Conservation (phyloP, 768 basidiomycete genomes). For the Mycena kentingensis region DNA sequence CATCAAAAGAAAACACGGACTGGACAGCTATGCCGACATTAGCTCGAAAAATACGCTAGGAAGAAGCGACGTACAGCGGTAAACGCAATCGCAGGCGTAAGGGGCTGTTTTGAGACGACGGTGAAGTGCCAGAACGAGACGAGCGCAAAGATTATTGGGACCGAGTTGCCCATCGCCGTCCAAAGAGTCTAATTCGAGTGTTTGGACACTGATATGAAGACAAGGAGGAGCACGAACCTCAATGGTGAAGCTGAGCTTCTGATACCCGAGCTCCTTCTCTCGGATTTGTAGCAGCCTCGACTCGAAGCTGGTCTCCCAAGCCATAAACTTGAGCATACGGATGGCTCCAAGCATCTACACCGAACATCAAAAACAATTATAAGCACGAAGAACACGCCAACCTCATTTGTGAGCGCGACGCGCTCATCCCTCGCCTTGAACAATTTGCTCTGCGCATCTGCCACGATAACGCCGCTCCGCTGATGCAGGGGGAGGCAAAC, state of each 20-base stretch:
- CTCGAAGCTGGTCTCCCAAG: conserved; percentile 89
- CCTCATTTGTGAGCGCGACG: conserved; percentile 84
- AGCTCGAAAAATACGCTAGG: neutral
- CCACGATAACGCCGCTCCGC: neutral
- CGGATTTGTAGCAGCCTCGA: conserved; percentile 67
- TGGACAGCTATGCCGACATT: neutral
- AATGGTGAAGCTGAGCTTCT: conserved; percentile 82
- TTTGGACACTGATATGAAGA: neutral
- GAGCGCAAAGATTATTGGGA: conserved; percentile 36
- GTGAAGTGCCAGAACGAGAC: conserved; percentile 47
- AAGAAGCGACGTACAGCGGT: conserved; percentile 33
- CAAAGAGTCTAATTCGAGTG: conserved; percentile 37
- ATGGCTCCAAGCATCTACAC: conserved; percentile 79
- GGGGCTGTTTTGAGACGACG: conserved; percentile 49
- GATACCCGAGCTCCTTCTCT: conserved; percentile 78
- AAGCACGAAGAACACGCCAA: conserved; percentile 24
- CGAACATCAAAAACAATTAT: neutral
- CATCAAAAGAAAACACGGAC: no score
- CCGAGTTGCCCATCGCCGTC: conserved; percentile 47
- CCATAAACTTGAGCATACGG: conserved; percentile 96
- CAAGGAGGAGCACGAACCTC: conserved; percentile 47
- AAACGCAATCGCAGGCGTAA: conserved; percentile 68
- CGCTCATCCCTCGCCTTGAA: conserved; percentile 92
- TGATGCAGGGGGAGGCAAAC: conserved; percentile 77
- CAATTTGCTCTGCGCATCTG: conserved; percentile 71